Base-by-base conservation (phyloP, 148 eudicot species). In the Dysphania ambrosioides region DNA sequence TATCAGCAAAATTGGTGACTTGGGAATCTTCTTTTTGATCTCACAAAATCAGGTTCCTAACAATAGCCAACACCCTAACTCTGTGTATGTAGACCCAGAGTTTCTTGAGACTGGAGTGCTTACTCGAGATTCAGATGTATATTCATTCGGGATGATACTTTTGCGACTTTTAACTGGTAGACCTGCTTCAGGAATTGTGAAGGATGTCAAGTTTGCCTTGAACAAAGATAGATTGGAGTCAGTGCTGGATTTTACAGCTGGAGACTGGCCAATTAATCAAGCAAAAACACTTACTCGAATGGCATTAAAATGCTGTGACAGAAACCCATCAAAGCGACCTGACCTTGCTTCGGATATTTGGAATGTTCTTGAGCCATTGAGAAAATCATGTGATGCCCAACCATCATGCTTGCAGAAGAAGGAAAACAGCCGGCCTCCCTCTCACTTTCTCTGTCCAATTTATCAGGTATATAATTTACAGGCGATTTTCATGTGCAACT, bases 391-490 rank as follows among this genome's bases (percentile, higher is more conserved):
- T 74, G 71, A 71, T 72, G 82, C 56, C 70, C 72, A 72, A 69
- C 65, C 70, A 27, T 64, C 88, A 51, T 79, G 70, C 40, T 34
- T 32, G 57, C 90, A 77, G 44, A 79, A 82, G 68, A 79, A 84
- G 81, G 81, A 75, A 55, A 73, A 81, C 65, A 80, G 24, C 19
- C 84, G 83, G 41, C 75, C 84, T 55, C 98, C 98, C 29, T 79
- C 94, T 73, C 87, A 93, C 82, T 93, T 91, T 73, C 72, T 91
- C 53, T 93, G 98, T 72, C 98, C 98, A 56, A 93, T 93, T 75
- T 88, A 73, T 56, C 87, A 93, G 97, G 98, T 93, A 82, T 26
- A 24, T 74, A 9, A 21, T 35, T 11, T 2, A 19, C 51, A 18
- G 0, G 66, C 58, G 23, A 44, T 58, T 58, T 19, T 36, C 55